Conservation (phyloP, 352 stramenopile species). For the Peronospora farinosa region DNA sequence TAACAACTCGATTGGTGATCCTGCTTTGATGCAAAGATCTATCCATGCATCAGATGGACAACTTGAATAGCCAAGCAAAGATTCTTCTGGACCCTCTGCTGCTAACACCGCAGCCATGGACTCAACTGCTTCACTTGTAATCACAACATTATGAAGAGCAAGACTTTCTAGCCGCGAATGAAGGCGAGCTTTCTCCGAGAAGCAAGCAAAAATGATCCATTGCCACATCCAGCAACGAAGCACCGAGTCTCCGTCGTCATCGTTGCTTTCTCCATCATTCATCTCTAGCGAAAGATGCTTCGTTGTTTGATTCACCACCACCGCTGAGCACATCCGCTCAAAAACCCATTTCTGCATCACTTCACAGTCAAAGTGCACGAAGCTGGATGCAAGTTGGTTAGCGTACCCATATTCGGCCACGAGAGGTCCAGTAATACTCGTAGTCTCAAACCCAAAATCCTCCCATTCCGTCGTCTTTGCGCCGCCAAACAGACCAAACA, state of each 20-base stretch:
- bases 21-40: constrained; percentile 16
- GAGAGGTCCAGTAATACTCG: constrained; percentile 21
- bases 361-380: constrained; percentile 24
- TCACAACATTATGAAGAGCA: constrained; percentile 13
- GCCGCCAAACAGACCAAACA: constrained; percentile 20
- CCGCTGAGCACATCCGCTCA: constrained; percentile 23
- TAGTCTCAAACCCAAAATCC: constrained; percentile 11
- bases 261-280: constrained; percentile 5
- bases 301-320: constrained; percentile 23
- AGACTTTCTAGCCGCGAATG: constrained; percentile 21
- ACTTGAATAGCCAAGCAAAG: constrained; percentile 6
- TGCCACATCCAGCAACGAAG: constrained; percentile 23
- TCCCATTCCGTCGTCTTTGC: constrained; percentile 6
- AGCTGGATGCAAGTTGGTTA: constrained; percentile 11
- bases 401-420: constrained; percentile 8
- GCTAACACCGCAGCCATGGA: constrained; percentile 19
- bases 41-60: constrained; percentile 2
- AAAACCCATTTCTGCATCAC: constrained; percentile 23
- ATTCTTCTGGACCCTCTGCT: constrained; percentile 18
- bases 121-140: constrained; percentile 18
- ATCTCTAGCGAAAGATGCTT: constrained; percentile 20
- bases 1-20: neutral
- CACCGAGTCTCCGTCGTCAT: constrained; percentile 8
- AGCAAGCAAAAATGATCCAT: constrained; percentile 26
- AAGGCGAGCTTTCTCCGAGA: constrained; percentile 26